A percentile compares a stretch with the other conserved stretches of the same genome.
Conservation (phyloP, 2,329 filamentous ascomycete species). For the Pleurostoma richardsiae region DNA sequence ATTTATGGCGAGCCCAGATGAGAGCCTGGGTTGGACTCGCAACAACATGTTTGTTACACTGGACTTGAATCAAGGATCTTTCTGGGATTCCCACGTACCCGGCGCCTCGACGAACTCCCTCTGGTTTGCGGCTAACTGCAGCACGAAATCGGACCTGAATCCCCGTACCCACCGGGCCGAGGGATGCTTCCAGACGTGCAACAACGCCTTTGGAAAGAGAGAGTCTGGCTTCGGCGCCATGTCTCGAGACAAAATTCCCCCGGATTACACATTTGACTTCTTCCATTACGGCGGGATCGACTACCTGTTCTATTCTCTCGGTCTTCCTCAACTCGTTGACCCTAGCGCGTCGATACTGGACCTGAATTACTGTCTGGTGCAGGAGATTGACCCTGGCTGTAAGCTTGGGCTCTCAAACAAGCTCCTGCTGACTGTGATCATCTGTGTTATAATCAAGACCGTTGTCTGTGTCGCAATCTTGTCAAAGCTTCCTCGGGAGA, state of each 20-base stretch:
- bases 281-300: neutral
- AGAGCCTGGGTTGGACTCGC: neutral
- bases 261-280: neutral
- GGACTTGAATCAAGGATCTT: neutral
- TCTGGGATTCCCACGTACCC: neutral
- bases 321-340: neutral
- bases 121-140: neutral
- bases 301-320: too few species aligned
- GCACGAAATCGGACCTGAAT: neutral
- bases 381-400: neutral
- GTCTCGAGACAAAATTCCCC: neutral
- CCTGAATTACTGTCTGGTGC: conserved; percentile 1
- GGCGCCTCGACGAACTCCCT: neutral
- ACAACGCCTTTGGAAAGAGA: neutral
- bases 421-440: neutral
- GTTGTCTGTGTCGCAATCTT: neutral
- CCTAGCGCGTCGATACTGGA: neutral
- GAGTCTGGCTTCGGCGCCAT: neutral
- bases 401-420: neutral
- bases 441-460: neutral
- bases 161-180: neutral
- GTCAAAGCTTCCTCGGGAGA: neutral
- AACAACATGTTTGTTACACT: neutral
- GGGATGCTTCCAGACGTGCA: neutral
- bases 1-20: neutral